Evolutionary conservation across 31 red algal species (phyloP).

Genomic region (Porphyra umbilicalis): DNA sequence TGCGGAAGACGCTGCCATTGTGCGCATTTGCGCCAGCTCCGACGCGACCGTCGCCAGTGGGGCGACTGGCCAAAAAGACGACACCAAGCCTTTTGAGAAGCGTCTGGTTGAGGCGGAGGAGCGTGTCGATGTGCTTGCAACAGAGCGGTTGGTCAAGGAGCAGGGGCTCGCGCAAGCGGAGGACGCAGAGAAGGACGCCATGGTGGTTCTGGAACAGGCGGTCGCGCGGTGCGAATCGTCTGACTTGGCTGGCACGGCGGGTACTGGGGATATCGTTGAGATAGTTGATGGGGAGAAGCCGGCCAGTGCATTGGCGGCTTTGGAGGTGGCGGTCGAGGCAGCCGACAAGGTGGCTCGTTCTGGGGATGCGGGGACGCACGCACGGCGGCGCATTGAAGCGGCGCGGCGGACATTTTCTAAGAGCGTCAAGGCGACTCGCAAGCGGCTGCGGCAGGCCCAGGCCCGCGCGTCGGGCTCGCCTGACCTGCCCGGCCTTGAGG

Average conservation of each 20-base stretch:
- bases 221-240: constrained; percentile 3
- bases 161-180: constrained; percentile 22
- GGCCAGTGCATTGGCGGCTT: neutral
- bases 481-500: constrained; percentile 21
- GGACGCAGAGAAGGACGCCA: constrained; percentile 10
- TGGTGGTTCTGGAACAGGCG: constrained; percentile 15
- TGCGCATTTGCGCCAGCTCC: neutral
- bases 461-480: neutral
- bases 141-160: constrained; percentile 15
- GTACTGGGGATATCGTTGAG: neutral
- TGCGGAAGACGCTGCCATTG: neutral
- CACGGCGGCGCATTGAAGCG: neutral
- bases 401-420: constrained; percentile 14
- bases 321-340: neutral
- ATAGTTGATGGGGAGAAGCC: neutral
- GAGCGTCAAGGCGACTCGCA: constrained; percentile 55
- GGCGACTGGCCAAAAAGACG: neutral
- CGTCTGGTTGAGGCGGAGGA: constrained; percentile 16
- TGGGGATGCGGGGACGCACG: neutral
- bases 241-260: neutral
- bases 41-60: neutral
- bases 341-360: neutral
- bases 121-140: constrained; percentile 8
- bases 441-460: constrained; percentile 47
- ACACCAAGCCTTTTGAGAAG: neutral